Conservation (phyloP, 2,329 filamentous ascomycete genomes). For the Chaetomium olivaceum region DNA sequence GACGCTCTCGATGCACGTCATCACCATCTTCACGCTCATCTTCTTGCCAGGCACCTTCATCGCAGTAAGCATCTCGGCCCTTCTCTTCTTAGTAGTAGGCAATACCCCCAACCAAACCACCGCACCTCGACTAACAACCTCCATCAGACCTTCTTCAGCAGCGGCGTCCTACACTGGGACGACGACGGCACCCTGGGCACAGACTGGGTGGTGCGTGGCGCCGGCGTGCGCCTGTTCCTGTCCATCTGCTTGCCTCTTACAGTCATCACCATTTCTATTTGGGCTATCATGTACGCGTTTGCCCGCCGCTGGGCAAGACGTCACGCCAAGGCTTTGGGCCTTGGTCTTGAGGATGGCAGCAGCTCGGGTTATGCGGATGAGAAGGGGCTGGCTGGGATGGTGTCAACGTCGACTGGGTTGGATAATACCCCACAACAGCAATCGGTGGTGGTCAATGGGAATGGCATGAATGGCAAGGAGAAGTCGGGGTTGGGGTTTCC, state of each 20-base stretch:
- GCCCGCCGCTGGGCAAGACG: not conserved
- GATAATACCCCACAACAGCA: too few species aligned
- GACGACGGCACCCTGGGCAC: slow-evolving; percentile 4
- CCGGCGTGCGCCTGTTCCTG: slow-evolving; percentile 1
- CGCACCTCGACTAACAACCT: not conserved
- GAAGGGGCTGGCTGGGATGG: not conserved
- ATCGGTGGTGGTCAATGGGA: not conserved
- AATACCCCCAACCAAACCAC: not conserved
- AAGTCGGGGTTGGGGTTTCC: not conserved
- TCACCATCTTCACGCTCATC: slow-evolving; percentile 8
- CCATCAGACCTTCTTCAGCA: slow-evolving; percentile 5
- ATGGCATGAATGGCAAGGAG: not conserved
- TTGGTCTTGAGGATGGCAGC: not conserved
- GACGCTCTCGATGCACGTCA: slow-evolving; percentile 6
- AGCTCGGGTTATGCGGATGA: not conserved
- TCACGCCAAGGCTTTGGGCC: not conserved
- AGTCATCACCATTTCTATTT: not conserved
- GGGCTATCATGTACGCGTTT: not conserved
- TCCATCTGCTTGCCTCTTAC: slow-evolving; percentile 8
- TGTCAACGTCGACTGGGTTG: too few species aligned
- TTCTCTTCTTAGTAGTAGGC: not conserved
- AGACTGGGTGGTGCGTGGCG: slow-evolving; percentile 8
- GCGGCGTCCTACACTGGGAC: slow-evolving; percentile 7
- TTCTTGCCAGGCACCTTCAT: slow-evolving; percentile 6
- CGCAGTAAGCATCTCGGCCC: not conserved